Evolutionary conservation across 2,329 filamentous ascomycete genomes (phyloP).

Genomic region (Mollisiaceae sp.): DNA sequence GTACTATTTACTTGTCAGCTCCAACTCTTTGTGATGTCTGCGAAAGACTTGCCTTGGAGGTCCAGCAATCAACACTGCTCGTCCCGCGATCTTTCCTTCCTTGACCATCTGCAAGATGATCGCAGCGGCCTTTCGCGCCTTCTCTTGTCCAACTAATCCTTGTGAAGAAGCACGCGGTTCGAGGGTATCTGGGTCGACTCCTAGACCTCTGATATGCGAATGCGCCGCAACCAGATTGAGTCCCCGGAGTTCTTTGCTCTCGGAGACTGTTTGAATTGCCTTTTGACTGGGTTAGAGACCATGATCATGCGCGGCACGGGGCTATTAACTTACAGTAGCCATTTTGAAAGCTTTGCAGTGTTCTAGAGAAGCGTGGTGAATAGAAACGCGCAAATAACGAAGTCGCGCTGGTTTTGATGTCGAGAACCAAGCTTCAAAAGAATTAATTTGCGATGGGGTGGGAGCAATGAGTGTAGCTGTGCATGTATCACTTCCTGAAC

Average conservation of each 20-base stretch:
- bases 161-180: conserved; percentile 86
- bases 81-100: conserved; percentile 96
- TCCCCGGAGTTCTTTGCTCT: conserved; percentile 93
- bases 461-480: not conserved
- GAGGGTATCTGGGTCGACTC: conserved; percentile 88
- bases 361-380: conserved; percentile 9
- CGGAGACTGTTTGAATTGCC: conserved; percentile 83
- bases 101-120: conserved; percentile 99
- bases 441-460: not conserved
- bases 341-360: conserved; percentile 29
- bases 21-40: not conserved
- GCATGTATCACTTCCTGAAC: not conserved
- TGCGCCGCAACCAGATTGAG: conserved; percentile 98
- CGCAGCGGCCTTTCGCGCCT: conserved; percentile 93
- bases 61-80: conserved; percentile 92
- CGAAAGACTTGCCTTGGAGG: conserved; percentile 71
- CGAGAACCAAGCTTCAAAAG: not conserved
- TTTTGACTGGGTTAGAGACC: conserved; percentile 38
- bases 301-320: not conserved
- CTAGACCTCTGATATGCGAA: conserved; percentile 95
- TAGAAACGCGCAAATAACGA: conserved; percentile 14
- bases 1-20: conserved; percentile 61
- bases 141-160: conserved; percentile 93
- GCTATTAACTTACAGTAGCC: conserved; percentile 36
- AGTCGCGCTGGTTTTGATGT: not conserved